Percentiles rank a stretch among this genome's conserved stretches.
These are phyloP conservation scores for Clonostachys sp. DNA, from an alignment of 2,329 filamentous ascomycete genomes.

Conservation along the genomic window DNA sequence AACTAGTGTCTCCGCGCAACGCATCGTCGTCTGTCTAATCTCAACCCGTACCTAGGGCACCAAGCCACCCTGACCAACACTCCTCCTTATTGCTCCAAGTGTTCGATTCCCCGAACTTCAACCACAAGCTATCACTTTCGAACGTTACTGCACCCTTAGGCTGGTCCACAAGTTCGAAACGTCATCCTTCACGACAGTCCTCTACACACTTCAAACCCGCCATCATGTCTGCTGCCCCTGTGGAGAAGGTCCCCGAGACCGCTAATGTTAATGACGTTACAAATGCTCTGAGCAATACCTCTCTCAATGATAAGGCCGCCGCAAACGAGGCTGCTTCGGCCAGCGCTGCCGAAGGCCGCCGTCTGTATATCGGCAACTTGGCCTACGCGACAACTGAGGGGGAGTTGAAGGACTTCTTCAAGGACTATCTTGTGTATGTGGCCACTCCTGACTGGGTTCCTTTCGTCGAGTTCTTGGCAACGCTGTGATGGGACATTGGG, in stretches of 20 bases:
- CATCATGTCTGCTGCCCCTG: slow-evolving; percentile 79
- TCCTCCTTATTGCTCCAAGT: slow-evolving; percentile 64
- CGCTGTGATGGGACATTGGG: not conserved
- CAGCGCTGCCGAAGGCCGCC: slow-evolving; percentile 97
- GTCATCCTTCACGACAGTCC: slow-evolving; percentile 24
- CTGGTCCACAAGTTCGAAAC: slow-evolving; percentile 24
- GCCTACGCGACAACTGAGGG: slow-evolving; percentile 99
- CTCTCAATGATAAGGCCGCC: slow-evolving; percentile 56
- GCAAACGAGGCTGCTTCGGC: slow-evolving; percentile 89
- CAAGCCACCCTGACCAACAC: slow-evolving; percentile 71
- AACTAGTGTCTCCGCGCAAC: slow-evolving; percentile 42
- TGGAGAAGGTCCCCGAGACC: slow-evolving; percentile 63
- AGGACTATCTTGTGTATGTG: slow-evolving; percentile 97
- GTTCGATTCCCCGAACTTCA: slow-evolving; percentile 46
- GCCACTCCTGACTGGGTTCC: not conserved
- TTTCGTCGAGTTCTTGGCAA: not conserved
- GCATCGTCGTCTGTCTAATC: slow-evolving; percentile 39
- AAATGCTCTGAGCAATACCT: slow-evolving; percentile 68
- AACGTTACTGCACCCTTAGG: slow-evolving; percentile 31
- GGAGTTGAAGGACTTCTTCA: slow-evolving; percentile 99
- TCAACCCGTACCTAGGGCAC: slow-evolving; percentile 69
- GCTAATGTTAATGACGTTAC: slow-evolving; percentile 71
- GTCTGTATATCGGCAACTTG: slow-evolving; percentile 99
- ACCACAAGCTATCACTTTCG: slow-evolving; percentile 21
- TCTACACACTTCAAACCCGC: slow-evolving; percentile 42